A percentile compares a stretch with the other conserved stretches of the same genome.
These are phyloP conservation scores for Yarrowia hollandica DNA, from an alignment of 805 yeast genomes.

Conservation along the genomic window DNA sequence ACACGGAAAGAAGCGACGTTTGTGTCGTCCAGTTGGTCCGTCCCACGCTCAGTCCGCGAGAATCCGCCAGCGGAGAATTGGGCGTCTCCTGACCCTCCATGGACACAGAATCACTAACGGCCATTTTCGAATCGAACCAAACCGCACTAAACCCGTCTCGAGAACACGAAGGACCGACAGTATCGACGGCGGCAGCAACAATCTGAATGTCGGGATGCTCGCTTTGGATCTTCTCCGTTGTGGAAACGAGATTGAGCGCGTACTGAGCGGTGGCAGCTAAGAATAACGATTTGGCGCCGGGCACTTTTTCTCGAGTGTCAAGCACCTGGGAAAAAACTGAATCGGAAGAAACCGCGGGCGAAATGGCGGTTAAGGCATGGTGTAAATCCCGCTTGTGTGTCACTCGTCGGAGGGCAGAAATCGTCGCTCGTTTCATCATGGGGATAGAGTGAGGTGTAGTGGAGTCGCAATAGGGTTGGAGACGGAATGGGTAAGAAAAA, in stretches of 20 bases:
- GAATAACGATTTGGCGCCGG: constrained; percentile 35
- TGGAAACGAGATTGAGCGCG: constrained; percentile 37
- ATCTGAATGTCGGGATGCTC: constrained; percentile 36
- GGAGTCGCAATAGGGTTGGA: no score
- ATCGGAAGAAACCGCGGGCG: not conserved
- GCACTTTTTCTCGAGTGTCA: not conserved
- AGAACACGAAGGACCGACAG: constrained; percentile 40
- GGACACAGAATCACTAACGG: constrained; percentile 34
- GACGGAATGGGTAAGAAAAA: no score
- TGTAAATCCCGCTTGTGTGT: constrained; percentile 1
- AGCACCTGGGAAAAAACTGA: not conserved
- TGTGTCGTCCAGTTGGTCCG: constrained; percentile 32
- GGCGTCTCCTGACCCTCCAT: constrained; percentile 22
- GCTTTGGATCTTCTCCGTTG: constrained; percentile 29
- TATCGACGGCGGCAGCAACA: constrained; percentile 39
- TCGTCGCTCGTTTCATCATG: not conserved
- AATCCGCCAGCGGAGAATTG: constrained; percentile 3
- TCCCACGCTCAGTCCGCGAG: constrained; percentile 30
- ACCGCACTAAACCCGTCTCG: constrained; percentile 39
- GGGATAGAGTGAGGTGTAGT: no score
- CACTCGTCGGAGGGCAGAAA: not conserved
- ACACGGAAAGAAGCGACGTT: constrained; percentile 30
- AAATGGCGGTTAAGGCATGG: constrained; percentile 7
- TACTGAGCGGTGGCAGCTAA: constrained; percentile 42
- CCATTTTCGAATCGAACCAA: constrained; percentile 32